Evolutionary conservation across 306 rosid genomes (phyloP).

Genomic region (Fagus crenata): DNA sequence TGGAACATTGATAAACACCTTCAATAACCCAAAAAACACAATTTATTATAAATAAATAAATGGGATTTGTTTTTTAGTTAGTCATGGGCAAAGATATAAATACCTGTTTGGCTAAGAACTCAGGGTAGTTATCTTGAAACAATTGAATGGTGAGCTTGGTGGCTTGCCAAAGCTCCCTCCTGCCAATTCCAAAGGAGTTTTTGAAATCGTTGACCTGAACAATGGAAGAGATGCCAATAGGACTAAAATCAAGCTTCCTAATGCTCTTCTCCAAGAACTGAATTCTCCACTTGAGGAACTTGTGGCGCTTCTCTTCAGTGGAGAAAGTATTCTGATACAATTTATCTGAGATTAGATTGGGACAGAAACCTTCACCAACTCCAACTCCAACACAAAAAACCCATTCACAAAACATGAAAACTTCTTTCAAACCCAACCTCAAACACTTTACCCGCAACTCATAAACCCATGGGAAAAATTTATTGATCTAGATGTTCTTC

Average conservation of each 20-base stretch:
- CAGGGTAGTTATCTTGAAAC: constrained; percentile 62
- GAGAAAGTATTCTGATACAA: constrained; percentile 48
- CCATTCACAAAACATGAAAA: too few species aligned
- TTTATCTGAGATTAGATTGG: background rate
- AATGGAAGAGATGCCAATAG: constrained; percentile 43
- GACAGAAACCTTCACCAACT: too few species aligned
- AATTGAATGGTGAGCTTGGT: constrained; percentile 51
- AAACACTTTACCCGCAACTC: too few species aligned
- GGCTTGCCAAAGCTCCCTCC: constrained; percentile 45
- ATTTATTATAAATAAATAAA: background rate
- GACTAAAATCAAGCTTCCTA: constrained; percentile 49
- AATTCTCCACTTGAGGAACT: constrained; percentile 52
- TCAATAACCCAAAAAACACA: constrained; percentile 5
- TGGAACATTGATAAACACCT: constrained; percentile 60
- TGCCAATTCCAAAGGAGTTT: constrained; percentile 45
- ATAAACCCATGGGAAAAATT: too few species aligned
- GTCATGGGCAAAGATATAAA: too few species aligned
- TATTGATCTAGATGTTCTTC: too few species aligned
- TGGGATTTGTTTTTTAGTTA: background rate
- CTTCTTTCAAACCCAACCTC: too few species aligned
- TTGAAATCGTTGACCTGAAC: constrained; percentile 61
- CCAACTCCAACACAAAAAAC: too few species aligned
- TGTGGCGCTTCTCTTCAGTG: constrained; percentile 45
- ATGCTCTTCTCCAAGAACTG: constrained; percentile 58
- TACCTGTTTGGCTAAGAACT: constrained; percentile 61